Evolutionary conservation across 2,329 filamentous ascomycete species (phyloP).

Genomic region (Apiospora phragmitis): DNA sequence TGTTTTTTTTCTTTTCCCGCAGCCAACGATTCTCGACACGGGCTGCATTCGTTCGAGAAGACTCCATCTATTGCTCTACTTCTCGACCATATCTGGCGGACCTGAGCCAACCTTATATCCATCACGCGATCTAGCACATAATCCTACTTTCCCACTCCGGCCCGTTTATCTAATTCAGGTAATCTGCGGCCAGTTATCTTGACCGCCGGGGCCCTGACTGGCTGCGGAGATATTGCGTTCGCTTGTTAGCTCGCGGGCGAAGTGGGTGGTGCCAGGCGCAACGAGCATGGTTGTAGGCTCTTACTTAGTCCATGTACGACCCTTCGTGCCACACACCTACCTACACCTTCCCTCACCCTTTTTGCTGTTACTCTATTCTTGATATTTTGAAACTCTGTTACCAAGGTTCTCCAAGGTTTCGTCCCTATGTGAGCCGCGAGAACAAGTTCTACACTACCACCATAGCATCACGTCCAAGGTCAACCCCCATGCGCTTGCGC

Average conservation of each 20-base stretch:
- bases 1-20: background rate
- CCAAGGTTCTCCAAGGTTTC: conserved; percentile 4
- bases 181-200: conserved; percentile 1
- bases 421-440: background rate
- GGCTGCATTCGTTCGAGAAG: background rate
- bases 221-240: conserved; percentile 4
- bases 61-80: background rate
- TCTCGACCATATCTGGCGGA: background rate
- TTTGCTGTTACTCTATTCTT: background rate
- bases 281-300: background rate
- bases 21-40: background rate
- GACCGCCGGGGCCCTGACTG: background rate
- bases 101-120: conserved; percentile 7
- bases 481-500: background rate
- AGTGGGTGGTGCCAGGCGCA: background rate
- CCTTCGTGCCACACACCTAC: background rate
- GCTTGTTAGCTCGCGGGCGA: background rate
- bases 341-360: background rate
- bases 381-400: background rate
- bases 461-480: background rate
- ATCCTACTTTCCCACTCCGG: background rate
- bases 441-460: background rate
- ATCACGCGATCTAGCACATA: background rate
- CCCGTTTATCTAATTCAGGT: background rate
- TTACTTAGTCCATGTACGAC: conserved; percentile 3